A percentile compares a stretch with the other conserved stretches of the same genome.
Conservation (phyloP, 2,329 filamentous ascomycete species). For the Nakataea oryzae region DNA sequence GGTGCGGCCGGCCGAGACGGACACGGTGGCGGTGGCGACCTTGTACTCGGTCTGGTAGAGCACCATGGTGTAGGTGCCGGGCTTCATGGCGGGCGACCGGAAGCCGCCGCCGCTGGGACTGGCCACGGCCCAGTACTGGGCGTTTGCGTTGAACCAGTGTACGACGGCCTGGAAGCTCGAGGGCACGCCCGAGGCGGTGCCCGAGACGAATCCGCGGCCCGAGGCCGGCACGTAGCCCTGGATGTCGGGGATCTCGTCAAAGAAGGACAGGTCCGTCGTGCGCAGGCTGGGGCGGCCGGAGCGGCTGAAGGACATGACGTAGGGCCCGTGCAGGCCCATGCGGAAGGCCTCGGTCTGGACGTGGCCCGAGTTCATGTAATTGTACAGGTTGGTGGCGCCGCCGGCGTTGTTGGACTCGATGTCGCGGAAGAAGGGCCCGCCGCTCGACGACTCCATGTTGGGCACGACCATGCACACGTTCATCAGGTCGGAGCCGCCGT, state of each 20-base stretch:
- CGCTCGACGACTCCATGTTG: conserved; percentile 48
- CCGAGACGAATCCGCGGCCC: conserved; percentile 47
- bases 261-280: conserved; percentile 46
- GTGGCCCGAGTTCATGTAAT: conserved; percentile 60
- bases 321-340: conserved; percentile 56
- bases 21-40: conserved; percentile 36
- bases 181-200: conserved; percentile 47
- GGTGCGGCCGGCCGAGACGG: conserved; percentile 38
- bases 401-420: conserved; percentile 57
- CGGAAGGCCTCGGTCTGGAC: conserved; percentile 51
- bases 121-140: conserved; percentile 56
- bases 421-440: conserved; percentile 56
- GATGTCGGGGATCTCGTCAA: conserved; percentile 39
- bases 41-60: conserved; percentile 50
- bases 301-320: conserved; percentile 49
- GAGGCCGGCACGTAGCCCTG: conserved; percentile 45
- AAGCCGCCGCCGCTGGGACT: conserved; percentile 39
- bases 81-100: conserved; percentile 56
- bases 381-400: conserved; percentile 46
- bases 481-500: conserved; percentile 31
- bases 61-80: conserved; percentile 58
- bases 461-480: conserved; percentile 53
- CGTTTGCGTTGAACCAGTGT: conserved; percentile 53
- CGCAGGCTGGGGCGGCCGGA: conserved; percentile 38
- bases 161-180: conserved; percentile 44